These are phyloP conservation scores for Astrothelium subdiscretum DNA, from an alignment of 495 filamentous ascomycete species.

Conservation along the genomic window DNA sequence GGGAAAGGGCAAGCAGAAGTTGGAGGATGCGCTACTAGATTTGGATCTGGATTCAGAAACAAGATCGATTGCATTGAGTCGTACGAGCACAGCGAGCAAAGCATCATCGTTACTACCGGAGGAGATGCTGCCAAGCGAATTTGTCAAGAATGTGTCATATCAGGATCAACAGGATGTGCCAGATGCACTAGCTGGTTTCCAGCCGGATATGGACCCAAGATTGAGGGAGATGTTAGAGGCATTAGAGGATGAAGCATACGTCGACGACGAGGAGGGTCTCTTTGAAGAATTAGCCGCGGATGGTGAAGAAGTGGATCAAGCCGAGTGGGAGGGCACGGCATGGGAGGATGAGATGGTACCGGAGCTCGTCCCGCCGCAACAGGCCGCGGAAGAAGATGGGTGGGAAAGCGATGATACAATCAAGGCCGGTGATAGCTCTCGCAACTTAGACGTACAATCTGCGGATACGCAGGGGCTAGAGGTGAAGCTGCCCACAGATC, in stretches of 20 bases:
- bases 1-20: slow-evolving; percentile 56
- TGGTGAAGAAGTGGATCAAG: slow-evolving; percentile 57
- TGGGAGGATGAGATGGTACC: slow-evolving; percentile 34
- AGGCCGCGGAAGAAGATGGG: slow-evolving; percentile 58
- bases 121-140: slow-evolving; percentile 59
- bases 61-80: slow-evolving; percentile 15
- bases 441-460: background rate
- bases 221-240: slow-evolving; percentile 88
- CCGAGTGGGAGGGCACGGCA: slow-evolving; percentile 40
- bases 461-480: background rate
- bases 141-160: slow-evolving; percentile 61
- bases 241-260: slow-evolving; percentile 89
- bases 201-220: slow-evolving; percentile 96
- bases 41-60: slow-evolving; percentile 38
- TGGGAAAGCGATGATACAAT: slow-evolving; percentile 95
- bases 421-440: slow-evolving; percentile 36
- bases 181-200: slow-evolving; percentile 81
- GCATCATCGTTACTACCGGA: slow-evolving; percentile 44
- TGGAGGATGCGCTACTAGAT: slow-evolving; percentile 72
- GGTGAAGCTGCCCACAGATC: slow-evolving; percentile 18
- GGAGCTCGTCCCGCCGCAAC: slow-evolving; percentile 39
- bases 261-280: slow-evolving; percentile 67
- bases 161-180: slow-evolving; percentile 91
- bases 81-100: slow-evolving; percentile 15
- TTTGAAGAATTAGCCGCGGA: slow-evolving; percentile 69